Evolutionary conservation across 169 alveolate species (phyloP).

Genomic region (Plasmodium gonderi): DNA sequence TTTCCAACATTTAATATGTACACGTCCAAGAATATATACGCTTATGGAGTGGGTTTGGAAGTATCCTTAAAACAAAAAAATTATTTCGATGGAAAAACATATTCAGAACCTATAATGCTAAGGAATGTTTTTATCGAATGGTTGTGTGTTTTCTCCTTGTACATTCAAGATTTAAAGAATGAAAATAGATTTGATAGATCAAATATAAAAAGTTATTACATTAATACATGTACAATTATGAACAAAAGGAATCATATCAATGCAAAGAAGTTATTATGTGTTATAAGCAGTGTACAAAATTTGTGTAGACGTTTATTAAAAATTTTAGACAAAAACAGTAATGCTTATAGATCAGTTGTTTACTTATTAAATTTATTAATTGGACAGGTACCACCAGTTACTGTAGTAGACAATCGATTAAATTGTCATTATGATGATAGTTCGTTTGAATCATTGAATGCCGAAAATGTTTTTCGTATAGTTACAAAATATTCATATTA

Average conservation of each 20-base stretch:
- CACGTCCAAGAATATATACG: slow-evolving; percentile 21
- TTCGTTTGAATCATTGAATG: neutral
- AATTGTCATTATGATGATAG: neutral
- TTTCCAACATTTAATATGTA: slow-evolving; percentile 25
- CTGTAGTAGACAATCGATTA: neutral
- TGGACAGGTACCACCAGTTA: neutral
- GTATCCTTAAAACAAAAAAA: slow-evolving; percentile 11
- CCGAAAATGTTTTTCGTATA: slow-evolving; percentile 7
- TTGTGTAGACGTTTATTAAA: slow-evolving; percentile 13
- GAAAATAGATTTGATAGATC: neutral
- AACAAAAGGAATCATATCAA: slow-evolving; percentile 9
- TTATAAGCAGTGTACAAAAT: slow-evolving; percentile 22
- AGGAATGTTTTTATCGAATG: slow-evolving; percentile 44
- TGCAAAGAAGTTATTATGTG: slow-evolving; percentile 29
- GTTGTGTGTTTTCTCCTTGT: slow-evolving; percentile 21
- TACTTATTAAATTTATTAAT: slow-evolving; percentile 3
- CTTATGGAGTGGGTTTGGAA: slow-evolving; percentile 23
- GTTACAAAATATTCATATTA: slow-evolving; percentile 6
- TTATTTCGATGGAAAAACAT: slow-evolving; percentile 38
- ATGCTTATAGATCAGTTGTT: slow-evolving; percentile 11
- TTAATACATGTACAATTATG: slow-evolving; percentile 34
- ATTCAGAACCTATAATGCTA: slow-evolving; percentile 35
- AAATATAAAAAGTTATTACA: slow-evolving; percentile 1
- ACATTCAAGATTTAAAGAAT: slow-evolving; percentile 8
- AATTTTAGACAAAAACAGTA: neutral